phyloP scores from a whole-genome alignment of 1,284 basidiomycete genomes.

The Trametes versicolor region DNA sequence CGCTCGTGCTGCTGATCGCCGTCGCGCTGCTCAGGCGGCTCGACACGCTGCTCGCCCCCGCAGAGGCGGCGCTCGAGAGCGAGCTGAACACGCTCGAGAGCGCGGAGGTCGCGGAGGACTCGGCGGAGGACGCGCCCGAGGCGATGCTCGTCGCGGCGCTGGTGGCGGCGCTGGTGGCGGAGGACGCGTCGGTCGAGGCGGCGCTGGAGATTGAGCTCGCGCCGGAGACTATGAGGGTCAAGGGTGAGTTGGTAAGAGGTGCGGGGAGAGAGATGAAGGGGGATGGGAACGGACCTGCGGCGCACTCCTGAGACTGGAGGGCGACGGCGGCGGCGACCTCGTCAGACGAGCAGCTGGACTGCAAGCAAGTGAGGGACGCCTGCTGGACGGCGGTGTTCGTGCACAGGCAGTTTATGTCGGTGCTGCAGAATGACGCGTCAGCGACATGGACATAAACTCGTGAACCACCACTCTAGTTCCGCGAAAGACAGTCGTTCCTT shows the following conservation, averaged over 20 bases:
- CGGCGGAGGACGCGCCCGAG: conserved; percentile 5
- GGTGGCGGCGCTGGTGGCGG: conserved; percentile 6
- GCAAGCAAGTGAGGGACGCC: conserved; percentile 35
- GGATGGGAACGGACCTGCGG: conserved; percentile 40
- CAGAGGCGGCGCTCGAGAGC: conserved; percentile 11
- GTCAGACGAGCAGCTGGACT: conserved; percentile 34
- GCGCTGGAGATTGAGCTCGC: conserved; percentile 7
- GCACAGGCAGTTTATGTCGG: conserved; percentile 43
- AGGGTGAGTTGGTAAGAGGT: not conserved
- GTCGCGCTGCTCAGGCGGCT: conserved; percentile 7
- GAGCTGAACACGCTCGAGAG: conserved; percentile 3
- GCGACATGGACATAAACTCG: no score
- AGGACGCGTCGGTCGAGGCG: conserved; percentile 10
- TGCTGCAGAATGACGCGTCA: conserved; percentile 26
- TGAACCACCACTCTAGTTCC: no score
- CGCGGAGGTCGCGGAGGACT: not conserved
- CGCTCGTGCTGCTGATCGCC: conserved; percentile 1
- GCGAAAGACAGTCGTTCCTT: no score
- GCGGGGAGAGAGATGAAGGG: not conserved
- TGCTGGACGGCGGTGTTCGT: conserved; percentile 39
- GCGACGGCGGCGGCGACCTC: conserved; percentile 37
- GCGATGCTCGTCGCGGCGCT: not conserved
- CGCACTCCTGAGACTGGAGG: conserved; percentile 41
- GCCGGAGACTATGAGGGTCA: conserved; percentile 9
- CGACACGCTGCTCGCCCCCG: conserved; percentile 12